Evolutionary conservation across 2,329 filamentous ascomycete species (phyloP).

Genomic region (Stenocarpella maydis): DNA sequence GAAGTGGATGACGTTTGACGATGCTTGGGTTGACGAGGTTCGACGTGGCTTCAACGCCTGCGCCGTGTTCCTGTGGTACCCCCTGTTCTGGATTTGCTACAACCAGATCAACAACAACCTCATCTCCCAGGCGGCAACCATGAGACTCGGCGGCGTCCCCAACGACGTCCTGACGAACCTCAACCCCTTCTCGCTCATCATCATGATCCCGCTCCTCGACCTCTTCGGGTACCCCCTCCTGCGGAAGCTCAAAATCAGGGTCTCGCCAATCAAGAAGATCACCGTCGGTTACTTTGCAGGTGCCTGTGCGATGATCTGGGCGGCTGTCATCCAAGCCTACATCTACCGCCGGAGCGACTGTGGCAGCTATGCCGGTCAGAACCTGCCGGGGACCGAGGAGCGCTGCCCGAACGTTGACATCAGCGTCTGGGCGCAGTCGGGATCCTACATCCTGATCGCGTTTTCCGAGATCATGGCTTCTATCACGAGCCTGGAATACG

Average conservation of each 20-base stretch:
- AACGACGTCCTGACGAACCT: conserved; percentile 81
- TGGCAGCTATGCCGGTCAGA: conserved; percentile 47
- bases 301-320: conserved; percentile 65
- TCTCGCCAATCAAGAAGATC: conserved; percentile 81
- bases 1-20: conserved; percentile 80
- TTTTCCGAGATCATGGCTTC: conserved; percentile 59
- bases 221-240: conserved; percentile 72
- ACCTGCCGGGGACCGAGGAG: conserved; percentile 45
- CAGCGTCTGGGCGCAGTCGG: conserved; percentile 68
- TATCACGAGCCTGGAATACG: conserved; percentile 73
- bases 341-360: conserved; percentile 72
- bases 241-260: conserved; percentile 68
- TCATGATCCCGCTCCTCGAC: conserved; percentile 77
- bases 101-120: conserved; percentile 66
- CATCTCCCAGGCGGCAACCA: conserved; percentile 69
- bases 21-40: conserved; percentile 81
- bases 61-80: conserved; percentile 74
- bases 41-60: conserved; percentile 72
- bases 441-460: conserved; percentile 58
- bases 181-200: conserved; percentile 76
- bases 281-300: conserved; percentile 72
- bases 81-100: conserved; percentile 65
- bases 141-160: conserved; percentile 74
- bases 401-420: conserved; percentile 59
- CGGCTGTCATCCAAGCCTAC: conserved; percentile 63